Evolutionary conservation across 768 basidiomycete genomes (phyloP).

Genomic region (Lentinula raphanica): DNA sequence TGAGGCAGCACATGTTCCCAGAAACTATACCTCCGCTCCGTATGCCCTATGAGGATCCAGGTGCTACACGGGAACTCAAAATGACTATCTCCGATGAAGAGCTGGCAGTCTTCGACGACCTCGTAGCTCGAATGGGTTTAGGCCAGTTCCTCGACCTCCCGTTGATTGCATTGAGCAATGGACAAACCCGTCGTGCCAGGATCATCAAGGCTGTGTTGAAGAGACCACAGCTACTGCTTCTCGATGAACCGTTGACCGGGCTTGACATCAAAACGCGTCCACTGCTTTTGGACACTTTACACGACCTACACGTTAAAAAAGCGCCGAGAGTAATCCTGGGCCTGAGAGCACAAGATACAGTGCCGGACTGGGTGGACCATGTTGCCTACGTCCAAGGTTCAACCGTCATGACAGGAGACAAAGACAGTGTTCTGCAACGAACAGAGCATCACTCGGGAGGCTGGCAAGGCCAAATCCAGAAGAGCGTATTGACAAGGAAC

Average conservation of each 20-base stretch:
- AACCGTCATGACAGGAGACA: conserved; percentile 46
- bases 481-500: neutral
- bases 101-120: conserved; percentile 38
- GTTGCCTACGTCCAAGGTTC: conserved; percentile 50
- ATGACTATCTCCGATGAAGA: conserved; percentile 16
- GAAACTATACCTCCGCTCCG: conserved; percentile 33
- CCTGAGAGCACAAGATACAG: conserved; percentile 61
- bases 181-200: conserved; percentile 84
- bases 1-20: conserved; percentile 65
- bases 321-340: conserved; percentile 62
- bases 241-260: conserved; percentile 93
- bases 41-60: conserved; percentile 17
- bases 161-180: conserved; percentile 80
- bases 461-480: neutral
- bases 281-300: conserved; percentile 49
- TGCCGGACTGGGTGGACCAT: conserved; percentile 73
- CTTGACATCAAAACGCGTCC: conserved; percentile 62
- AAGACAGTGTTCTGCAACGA: conserved; percentile 36
- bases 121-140: conserved; percentile 57
- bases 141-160: conserved; percentile 72
- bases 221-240: conserved; percentile 67
- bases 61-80: conserved; percentile 15
- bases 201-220: conserved; percentile 72
- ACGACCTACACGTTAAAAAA: conserved; percentile 40
- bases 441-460: conserved; percentile 8